Evolutionary conservation across 148 eudicot genomes (phyloP).

Genomic region (Cornus kousa): DNA sequence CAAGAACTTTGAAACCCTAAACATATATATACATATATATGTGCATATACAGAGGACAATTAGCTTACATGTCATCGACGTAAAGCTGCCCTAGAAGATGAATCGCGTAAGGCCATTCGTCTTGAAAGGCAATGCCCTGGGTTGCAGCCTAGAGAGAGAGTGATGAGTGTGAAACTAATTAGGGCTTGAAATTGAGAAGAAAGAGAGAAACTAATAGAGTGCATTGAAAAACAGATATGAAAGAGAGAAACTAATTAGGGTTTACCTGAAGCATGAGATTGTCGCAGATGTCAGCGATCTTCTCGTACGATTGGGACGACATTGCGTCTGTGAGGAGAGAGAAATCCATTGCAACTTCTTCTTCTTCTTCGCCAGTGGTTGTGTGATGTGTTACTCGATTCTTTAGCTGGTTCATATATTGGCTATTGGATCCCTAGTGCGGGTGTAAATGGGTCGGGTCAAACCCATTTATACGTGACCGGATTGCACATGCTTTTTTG

Average conservation of each 20-base stretch:
- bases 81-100: slow-evolving; percentile 82
- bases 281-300: slow-evolving; percentile 67
- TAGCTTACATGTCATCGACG: slow-evolving; percentile 60
- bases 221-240: background rate
- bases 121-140: slow-evolving; percentile 55
- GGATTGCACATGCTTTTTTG: background rate
- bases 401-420: no score
- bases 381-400: no score
- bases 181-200: slow-evolving; percentile 20
- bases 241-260: background rate
- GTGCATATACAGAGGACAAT: background rate
- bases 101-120: slow-evolving; percentile 84
- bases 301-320: slow-evolving; percentile 50
- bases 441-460: background rate
- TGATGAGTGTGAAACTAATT: background rate
- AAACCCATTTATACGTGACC: background rate
- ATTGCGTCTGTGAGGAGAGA: slow-evolving; percentile 58
- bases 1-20: background rate
- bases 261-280: slow-evolving; percentile 65
- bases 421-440: no score
- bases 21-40: background rate
- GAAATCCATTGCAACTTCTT: slow-evolving; percentile 50
- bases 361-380: no score
- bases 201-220: background rate
- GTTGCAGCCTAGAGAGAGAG: slow-evolving; percentile 51